Base-by-base conservation (phyloP, 2,329 filamentous ascomycete species). In the Scedosporium boydii region DNA sequence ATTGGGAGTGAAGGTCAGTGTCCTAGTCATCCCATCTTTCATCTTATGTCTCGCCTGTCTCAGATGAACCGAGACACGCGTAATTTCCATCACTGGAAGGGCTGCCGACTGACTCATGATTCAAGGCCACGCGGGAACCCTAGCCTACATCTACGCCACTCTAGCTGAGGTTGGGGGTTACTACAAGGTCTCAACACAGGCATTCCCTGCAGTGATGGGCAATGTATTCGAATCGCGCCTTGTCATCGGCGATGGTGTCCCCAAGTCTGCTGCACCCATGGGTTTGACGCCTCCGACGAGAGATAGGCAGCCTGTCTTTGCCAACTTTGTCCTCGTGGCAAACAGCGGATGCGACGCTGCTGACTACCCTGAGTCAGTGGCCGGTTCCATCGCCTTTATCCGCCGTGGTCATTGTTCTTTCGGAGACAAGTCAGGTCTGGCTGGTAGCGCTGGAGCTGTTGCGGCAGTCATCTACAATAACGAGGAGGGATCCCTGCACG, bases 401-500 rank as follows among this genome's bases (percentile, higher is more conserved):
- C 78, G 80, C 34, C 86, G 90, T 62, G 90, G 90, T 61, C 78
- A 75, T 1, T 95, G 90, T 70, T 67, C 84, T 6, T 95, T 93
- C 67, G 88, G 86, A 10, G 74, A 80, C 64, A 95, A 95, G 76
- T 87, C 87, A 1, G 80, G 80, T 61, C 76, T 83, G 14, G 89
- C 90, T 5, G 87, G 86, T 51, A 79, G 77, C 58, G 88, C 88
- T 1, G 88, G 89, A 21, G 90, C 90, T 4, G 73, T 84, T 3
- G 90, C 86, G 1, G 88, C 87, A 0, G 75, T 95, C 14, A 79
- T 95, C 59, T 93, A 90, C 75, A 91, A 93, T 77, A 88, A 87
- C 67, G 84, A 85, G 58, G 74, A 80, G 1, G 88, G 84, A 1
- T 72, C 75, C 3, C 74, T 91, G 0, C 79, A 81, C 59, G 90